phyloP scores from a whole-genome alignment of 2,329 filamentous ascomycete species.

The Chrysoporthe cubensis region DNA sequence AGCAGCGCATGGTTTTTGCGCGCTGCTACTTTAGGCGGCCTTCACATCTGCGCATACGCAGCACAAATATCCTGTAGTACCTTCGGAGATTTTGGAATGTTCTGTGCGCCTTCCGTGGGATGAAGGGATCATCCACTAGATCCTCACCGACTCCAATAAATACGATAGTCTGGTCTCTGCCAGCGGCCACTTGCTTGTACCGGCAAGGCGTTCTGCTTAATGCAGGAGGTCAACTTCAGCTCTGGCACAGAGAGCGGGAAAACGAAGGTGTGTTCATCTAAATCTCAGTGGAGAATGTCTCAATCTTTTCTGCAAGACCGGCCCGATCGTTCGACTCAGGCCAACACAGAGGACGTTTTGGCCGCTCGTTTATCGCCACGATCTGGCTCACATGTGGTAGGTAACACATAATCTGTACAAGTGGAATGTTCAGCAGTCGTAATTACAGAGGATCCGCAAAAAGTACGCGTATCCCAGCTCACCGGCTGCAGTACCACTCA shows the following conservation, averaged over 20 bases:
- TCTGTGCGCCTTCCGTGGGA: not conserved
- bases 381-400: conserved; percentile 3
- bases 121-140: too few relatives aligned
- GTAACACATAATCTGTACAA: not conserved
- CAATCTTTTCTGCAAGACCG: not conserved
- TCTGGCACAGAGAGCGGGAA: not conserved
- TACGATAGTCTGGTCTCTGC: not conserved
- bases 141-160: conserved; percentile 13
- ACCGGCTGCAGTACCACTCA: not conserved
- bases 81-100: conserved; percentile 17
- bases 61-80: not conserved
- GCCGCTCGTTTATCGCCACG: not conserved
- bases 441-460: conserved; percentile 18
- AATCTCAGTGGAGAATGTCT: not conserved
- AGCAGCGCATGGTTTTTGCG: conserved; percentile 1
- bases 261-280: not conserved
- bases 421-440: conserved; percentile 7
- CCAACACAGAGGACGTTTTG: conserved; percentile 5
- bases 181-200: not conserved
- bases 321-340: not conserved
- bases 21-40: not conserved
- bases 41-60: not conserved
- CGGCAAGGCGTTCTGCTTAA: not conserved
- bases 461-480: not conserved
- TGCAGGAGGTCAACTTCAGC: conserved; percentile 1